Base-by-base conservation (phyloP, 2,329 filamentous ascomycete species). In the Trichoderma koningiopsis region DNA sequence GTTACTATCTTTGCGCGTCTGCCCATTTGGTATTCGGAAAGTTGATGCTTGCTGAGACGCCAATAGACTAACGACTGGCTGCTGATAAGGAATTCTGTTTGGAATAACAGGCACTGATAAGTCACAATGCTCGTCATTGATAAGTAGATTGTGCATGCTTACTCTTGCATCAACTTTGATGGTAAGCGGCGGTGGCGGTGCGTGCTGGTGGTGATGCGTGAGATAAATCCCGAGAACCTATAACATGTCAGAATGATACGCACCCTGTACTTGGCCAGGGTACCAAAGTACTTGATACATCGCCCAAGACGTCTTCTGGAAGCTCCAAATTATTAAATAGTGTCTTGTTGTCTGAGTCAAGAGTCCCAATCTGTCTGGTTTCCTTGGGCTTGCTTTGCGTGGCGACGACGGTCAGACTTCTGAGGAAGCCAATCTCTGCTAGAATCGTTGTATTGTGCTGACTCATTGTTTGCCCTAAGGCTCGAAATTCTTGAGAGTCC, bases 361-460 rank as follows among this genome's bases (percentile, higher is more conserved):
- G 35, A 37, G 14, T 29, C 16, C 43, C 19, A 29, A 24, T 43
- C 37, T 60, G 35, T 24, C n/a, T 60, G 3, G 16, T 4, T 13
- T 43, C 14, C 4, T 29, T 35, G 0, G 8, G 3, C 0, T 47
- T 19, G 16, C 5, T 29, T 29, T 43, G 35, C 6, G 57, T 29
- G 3, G 52, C 49, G 13, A 66, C 10, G 3, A 66, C n/a, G 13
- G 53, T 56, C 10, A 66, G 37, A 24, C 27, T 66, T 33, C 63
- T 58, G 22, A 78, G 43, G 33, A 76, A 78, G 35, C 72, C 75
- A 68, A 78, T 43, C 66, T 78, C 76, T 0, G 76, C 72, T 24
- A 78, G 59, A 0, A 78, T 76, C 5, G 76, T 70, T 8, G 73
- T 72, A 65, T 78, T 75, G 27, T 78, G 73, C 0, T 75, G 73